These are phyloP conservation scores for Aspergillus sclerotiicarbonarius DNA, from an alignment of 495 filamentous ascomycete genomes.

Conservation along the genomic window DNA sequence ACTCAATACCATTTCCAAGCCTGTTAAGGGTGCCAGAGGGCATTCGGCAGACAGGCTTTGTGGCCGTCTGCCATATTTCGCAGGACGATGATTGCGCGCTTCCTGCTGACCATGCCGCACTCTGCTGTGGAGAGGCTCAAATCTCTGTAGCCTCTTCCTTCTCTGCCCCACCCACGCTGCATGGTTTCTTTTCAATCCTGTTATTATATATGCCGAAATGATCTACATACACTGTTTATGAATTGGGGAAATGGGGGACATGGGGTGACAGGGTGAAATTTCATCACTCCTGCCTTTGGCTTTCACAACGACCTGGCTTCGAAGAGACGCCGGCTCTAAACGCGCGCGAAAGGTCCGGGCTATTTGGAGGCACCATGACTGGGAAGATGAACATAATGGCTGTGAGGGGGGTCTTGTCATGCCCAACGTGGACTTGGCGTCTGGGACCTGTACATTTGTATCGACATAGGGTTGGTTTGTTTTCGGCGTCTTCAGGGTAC, in stretches of 20 bases:
- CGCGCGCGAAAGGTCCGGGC: background rate
- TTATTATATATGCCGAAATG: conserved; percentile 28
- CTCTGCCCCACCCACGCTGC: background rate
- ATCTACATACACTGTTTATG: conserved; percentile 25
- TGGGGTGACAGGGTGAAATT: background rate
- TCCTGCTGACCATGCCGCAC: background rate
- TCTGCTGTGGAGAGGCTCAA: background rate
- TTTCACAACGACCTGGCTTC: background rate
- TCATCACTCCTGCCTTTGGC: background rate
- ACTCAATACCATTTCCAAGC: background rate
- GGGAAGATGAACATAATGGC: conserved; percentile 1
- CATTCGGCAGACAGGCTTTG: background rate
- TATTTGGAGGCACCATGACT: background rate
- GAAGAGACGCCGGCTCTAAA: background rate
- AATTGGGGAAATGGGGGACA: conserved; percentile 6
- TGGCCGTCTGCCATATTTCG: background rate
- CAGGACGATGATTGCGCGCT: background rate
- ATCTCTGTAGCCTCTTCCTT: background rate
- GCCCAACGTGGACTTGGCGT: conserved; percentile 11
- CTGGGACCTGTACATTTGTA: conserved; percentile 22
- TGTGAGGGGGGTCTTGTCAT: background rate
- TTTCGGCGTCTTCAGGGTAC: conserved; percentile 11
- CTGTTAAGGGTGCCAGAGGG: background rate
- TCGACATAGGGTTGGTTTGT: conserved; percentile 12
- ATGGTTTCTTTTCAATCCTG: conserved; percentile 18